A percentile compares a stretch with the other conserved stretches of the same genome.
Evolutionary conservation across 805 yeast species (phyloP).

Genomic region (Metschnikowia drakensbergensis): DNA sequence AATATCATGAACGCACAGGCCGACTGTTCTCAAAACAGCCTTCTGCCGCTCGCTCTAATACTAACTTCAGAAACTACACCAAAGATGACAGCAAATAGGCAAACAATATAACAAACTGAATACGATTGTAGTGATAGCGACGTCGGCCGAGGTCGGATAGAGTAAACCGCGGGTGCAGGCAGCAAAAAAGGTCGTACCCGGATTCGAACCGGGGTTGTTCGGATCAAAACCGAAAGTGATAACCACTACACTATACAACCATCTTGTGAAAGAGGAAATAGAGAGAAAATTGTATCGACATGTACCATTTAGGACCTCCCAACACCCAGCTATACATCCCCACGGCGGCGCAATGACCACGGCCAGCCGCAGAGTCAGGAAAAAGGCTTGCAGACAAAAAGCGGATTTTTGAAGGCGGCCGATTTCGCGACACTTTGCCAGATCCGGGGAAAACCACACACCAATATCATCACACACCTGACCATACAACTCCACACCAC

Average conservation of each 20-base stretch:
- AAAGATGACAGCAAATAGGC: conserved; percentile 38
- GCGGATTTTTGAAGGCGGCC: no score
- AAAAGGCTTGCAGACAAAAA: no score
- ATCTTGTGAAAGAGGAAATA: not conserved
- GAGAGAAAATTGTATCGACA: no score
- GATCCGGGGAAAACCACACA: not conserved
- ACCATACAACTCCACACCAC: not conserved
- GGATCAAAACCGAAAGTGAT: conserved; percentile 81
- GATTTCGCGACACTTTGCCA: not conserved
- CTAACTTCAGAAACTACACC: conserved; percentile 33
- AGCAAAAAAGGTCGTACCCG: conserved; percentile 62
- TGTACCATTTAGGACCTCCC: no score
- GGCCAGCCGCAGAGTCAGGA: no score
- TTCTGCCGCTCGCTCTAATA: conserved; percentile 5
- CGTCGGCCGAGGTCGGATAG: not conserved
- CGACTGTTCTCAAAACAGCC: no score
- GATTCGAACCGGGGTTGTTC: conserved; percentile 82
- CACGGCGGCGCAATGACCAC: no score
- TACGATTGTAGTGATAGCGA: no score
- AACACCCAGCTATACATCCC: no score
- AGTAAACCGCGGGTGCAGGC: no score
- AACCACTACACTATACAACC: conserved; percentile 73
- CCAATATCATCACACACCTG: not conserved
- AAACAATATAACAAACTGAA: not conserved
- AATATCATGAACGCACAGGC: no score